Percentiles rank a stretch among this genome's conserved stretches.
phyloP scores from a whole-genome alignment of 148 eudicot genomes.

The Polygonum maritimum region DNA sequence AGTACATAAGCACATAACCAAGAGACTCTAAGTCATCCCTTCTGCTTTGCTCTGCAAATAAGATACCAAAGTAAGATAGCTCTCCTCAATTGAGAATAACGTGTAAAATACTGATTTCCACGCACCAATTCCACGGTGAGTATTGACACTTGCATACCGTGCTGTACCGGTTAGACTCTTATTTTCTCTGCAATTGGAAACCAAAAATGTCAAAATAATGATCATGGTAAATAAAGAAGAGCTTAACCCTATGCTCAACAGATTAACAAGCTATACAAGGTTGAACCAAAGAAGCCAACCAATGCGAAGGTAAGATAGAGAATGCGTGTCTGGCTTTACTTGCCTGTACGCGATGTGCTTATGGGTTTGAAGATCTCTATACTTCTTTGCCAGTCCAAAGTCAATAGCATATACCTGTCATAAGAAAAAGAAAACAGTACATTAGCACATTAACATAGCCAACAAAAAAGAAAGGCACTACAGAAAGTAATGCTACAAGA shows the following conservation, averaged over 20 bases:
- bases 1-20: slow-evolving; percentile 65
- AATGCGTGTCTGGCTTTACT: neutral
- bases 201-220: neutral
- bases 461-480: neutral
- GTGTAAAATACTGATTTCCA: neutral
- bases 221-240: neutral
- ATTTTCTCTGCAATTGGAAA: slow-evolving; percentile 38
- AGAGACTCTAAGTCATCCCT: slow-evolving; percentile 70
- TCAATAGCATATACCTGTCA: slow-evolving; percentile 60
- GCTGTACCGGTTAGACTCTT: slow-evolving; percentile 70
- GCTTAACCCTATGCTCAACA: neutral
- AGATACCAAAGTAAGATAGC: slow-evolving; percentile 5
- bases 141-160: slow-evolving; percentile 69
- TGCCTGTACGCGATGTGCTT: slow-evolving; percentile 85
- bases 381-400: slow-evolving; percentile 79
- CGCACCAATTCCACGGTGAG: slow-evolving; percentile 76
- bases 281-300: neutral
- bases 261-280: neutral
- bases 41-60: slow-evolving; percentile 56
- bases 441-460: neutral
- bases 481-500: neutral
- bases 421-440: neutral
- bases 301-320: neutral
- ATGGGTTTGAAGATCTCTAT: slow-evolving; percentile 78
- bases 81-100: neutral